A percentile compares a stretch with the other conserved stretches of the same genome.
These are phyloP conservation scores for Taiwanofungus camphoratus DNA, from an alignment of 1,284 basidiomycete genomes.

Conservation along the genomic window DNA sequence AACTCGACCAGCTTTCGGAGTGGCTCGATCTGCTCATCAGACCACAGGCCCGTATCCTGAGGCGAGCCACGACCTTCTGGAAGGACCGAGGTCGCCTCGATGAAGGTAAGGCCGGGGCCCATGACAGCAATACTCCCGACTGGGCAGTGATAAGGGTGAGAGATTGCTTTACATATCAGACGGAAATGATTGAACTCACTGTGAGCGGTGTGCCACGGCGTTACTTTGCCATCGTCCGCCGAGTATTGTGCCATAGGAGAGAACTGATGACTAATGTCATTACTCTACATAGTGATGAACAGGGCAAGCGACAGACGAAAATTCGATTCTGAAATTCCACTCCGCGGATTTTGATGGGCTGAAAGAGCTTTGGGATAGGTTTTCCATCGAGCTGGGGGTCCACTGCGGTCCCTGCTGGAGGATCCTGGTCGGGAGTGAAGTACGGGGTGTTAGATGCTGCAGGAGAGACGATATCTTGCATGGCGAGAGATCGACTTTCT, in stretches of 20 bases:
- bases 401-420: conserved; percentile 43
- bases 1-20: conserved; percentile 63
- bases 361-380: conserved; percentile 48
- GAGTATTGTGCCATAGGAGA: conserved; percentile 5
- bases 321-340: conserved; percentile 66
- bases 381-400: conserved; percentile 31
- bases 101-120: conserved; percentile 48
- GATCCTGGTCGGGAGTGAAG: conserved; percentile 48
- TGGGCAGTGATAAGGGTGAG: neutral
- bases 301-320: conserved; percentile 31
- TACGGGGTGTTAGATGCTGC: conserved; percentile 32
- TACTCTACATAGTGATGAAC: neutral
- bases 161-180: neutral
- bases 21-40: conserved; percentile 59
- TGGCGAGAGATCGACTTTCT: too few relatives aligned
- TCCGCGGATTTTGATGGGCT: conserved; percentile 53
- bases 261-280: too few relatives aligned
- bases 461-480: conserved; percentile 6
- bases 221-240: conserved; percentile 1
- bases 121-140: conserved; percentile 25
- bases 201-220: conserved; percentile 6
- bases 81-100: conserved; percentile 66
- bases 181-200: neutral
- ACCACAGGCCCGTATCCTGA: conserved; percentile 48
- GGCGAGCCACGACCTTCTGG: conserved; percentile 74